Conservation (phyloP, 1,284 basidiomycete species). For the Papiliotrema nemorosa region DNA sequence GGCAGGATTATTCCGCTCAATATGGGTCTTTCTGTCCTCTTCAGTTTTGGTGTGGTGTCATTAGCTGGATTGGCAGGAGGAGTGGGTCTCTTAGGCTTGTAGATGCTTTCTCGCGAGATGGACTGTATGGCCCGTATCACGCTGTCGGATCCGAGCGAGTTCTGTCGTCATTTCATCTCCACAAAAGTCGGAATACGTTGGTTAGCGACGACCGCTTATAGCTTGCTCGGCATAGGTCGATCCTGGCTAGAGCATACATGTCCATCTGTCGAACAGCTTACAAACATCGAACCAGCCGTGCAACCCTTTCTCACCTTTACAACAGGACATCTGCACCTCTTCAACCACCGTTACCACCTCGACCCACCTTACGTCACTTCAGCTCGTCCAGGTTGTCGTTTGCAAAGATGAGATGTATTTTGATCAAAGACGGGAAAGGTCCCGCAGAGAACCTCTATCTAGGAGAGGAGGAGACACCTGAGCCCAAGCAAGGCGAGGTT, state of each 20-base stretch:
- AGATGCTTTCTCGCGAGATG: no score
- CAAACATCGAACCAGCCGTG: no score
- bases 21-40: not conserved
- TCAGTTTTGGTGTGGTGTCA: not conserved
- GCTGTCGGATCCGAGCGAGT: not conserved
- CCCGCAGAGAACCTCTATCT: conserved; percentile 74
- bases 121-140: not conserved
- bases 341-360: no score
- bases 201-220: no score
- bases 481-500: conserved; percentile 62
- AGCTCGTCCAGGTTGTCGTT: not conserved
- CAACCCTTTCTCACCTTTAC: no score
- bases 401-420: conserved; percentile 69
- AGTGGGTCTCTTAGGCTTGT: not conserved
- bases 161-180: no score
- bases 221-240: no score
- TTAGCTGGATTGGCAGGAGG: not conserved
- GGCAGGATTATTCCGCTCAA: not conserved
- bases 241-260: no score
- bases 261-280: no score
- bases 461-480: conserved; percentile 60
- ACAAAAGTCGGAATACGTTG: no score
- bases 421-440: conserved; percentile 75
- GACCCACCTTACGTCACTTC: no score
- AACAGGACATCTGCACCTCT: no score